Base-by-base conservation (phyloP, 2,329 filamentous ascomycete genomes). In the Grosmannia huntii region DNA sequence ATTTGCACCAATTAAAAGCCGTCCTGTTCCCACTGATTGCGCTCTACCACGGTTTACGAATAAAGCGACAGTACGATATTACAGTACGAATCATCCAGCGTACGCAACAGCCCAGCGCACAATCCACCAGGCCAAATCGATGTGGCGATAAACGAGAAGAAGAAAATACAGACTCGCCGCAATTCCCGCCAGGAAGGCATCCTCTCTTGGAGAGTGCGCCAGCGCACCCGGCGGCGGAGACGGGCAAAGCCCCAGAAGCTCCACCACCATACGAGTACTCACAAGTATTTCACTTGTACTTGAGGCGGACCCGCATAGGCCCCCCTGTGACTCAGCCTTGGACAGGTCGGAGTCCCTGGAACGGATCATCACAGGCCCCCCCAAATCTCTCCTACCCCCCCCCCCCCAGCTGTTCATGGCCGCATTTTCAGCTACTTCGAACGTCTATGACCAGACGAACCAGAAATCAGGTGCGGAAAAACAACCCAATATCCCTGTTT, bases 291-390 rank as follows among this genome's bases (percentile, higher is more conserved):
- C 5, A 9, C 36, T 38, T 16, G 14, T 16, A 38, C 12, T 38
- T 33, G 31, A 33, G 36, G 14, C 12, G 16, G 36, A 38, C 36
- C 36, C 36, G 36, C 36, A 38, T 38, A 38, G 36, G 12, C 33
- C 23, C 31, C 33, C 28, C 57, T 59, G 57, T 60, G 59, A 60
- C 59, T 60, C 59, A 60, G 59, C 59, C 41, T 59, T 55, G 56
- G 50, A 28, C 25, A 36, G 38, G 36, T 14, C 23, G 23, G 46
- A 23, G 51, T n/a, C 16, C 14, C n/a, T 21, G 16, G 33, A n/a
- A 53, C 50, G 3, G n/a, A 56, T 33, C 53, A 44, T 56, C 55
- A 16, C 28, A 52, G 50, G 50, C 50, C 27, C 50, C 33, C 41
- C 38, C n/a, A n/a, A n/a, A n/a, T 27, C 25, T 27, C 38, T 19